Conservation (phyloP, 2,329 filamentous ascomycete genomes). For the Xenoacremonium recifei region DNA sequence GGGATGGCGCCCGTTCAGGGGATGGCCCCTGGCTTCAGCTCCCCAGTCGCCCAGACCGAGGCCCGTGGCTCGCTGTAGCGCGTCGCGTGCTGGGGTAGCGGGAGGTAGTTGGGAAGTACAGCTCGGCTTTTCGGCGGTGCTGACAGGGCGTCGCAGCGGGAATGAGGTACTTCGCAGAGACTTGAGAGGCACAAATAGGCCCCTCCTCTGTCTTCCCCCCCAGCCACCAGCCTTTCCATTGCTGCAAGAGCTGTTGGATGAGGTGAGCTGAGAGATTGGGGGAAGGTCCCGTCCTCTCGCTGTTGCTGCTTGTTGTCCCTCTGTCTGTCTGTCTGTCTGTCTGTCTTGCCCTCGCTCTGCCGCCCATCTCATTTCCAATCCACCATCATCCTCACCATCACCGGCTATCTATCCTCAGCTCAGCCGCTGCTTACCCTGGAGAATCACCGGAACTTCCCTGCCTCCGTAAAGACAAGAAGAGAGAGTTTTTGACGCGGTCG, state of each 20-base stretch:
- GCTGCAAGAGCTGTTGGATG: background rate
- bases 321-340: too few relatives aligned
- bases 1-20: too few relatives aligned
- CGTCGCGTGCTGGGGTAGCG: too few relatives aligned
- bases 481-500: too few relatives aligned
- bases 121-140: background rate
- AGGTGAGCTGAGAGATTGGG: background rate
- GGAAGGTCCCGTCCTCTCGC: background rate
- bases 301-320: too few relatives aligned
- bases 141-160: background rate
- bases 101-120: too few relatives aligned
- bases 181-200: too few relatives aligned
- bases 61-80: background rate
- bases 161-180: too few relatives aligned
- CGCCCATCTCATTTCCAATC: background rate
- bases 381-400: background rate
- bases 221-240: background rate
- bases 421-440: background rate
- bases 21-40: background rate
- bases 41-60: background rate
- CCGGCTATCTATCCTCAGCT: background rate
- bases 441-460: background rate
- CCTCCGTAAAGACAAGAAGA: background rate
- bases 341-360: too few relatives aligned
- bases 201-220: too few relatives aligned